These are phyloP conservation scores for Nectriaceae sp. DNA, from an alignment of 2,329 filamentous ascomycete genomes.

Conservation along the genomic window DNA sequence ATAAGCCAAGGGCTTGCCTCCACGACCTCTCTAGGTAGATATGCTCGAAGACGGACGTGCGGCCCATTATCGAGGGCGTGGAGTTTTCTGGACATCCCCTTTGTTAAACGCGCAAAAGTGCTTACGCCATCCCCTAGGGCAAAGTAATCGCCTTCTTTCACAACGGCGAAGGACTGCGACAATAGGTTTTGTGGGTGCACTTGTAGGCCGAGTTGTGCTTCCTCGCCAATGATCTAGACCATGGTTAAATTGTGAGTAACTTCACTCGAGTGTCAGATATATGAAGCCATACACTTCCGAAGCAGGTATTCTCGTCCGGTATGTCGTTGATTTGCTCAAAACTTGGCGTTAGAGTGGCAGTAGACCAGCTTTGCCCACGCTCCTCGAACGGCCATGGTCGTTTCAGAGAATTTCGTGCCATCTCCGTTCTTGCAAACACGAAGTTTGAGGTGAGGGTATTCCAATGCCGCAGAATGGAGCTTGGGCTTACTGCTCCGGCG, in stretches of 20 bases:
- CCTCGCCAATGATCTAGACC: background rate
- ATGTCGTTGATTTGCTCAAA: background rate
- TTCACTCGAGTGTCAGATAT: background rate
- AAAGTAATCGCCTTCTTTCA: conserved; percentile 2
- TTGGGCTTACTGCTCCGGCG: too few species aligned
- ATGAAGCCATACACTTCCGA: background rate
- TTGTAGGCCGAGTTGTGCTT: background rate
- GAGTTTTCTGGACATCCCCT: conserved; percentile 1
- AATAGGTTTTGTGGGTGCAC: background rate
- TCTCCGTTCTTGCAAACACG: background rate
- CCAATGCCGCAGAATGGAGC: background rate
- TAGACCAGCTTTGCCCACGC: background rate
- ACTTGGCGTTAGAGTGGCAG: background rate
- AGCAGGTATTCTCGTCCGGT: background rate
- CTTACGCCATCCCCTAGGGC: background rate
- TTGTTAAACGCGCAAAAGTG: background rate
- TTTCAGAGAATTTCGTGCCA: background rate
- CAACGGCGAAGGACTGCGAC: background rate
- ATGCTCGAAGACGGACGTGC: background rate
- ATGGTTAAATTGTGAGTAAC: background rate
- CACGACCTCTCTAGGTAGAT: background rate
- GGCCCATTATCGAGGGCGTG: background rate
- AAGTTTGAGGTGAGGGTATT: background rate
- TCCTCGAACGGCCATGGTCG: background rate
- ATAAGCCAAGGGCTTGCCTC: background rate